Percentiles rank a stretch among this genome's conserved stretches.
These are phyloP conservation scores for Hypocreales sp. DNA, from an alignment of 2,329 filamentous ascomycete genomes.

Conservation along the genomic window DNA sequence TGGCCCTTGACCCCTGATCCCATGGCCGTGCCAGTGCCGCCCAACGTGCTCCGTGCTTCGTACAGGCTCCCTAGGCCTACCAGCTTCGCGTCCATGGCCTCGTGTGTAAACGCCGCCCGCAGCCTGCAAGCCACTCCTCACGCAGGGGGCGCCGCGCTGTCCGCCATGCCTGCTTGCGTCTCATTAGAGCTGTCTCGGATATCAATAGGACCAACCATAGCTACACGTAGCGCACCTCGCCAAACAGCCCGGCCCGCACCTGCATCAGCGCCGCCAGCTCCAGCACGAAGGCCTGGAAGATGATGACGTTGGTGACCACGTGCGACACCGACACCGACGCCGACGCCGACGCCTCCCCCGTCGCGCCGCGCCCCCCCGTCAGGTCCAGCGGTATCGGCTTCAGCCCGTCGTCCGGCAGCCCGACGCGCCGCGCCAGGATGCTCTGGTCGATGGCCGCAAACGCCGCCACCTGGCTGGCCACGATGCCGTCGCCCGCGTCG, in stretches of 20 bases:
- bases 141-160: too few relatives aligned
- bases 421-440: slow-evolving; percentile 39
- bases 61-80: too few relatives aligned
- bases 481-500: slow-evolving; percentile 14
- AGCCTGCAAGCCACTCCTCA: too few relatives aligned
- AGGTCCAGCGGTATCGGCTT: slow-evolving; percentile 28
- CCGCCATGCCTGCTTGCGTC: too few relatives aligned
- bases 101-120: too few relatives aligned
- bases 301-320: slow-evolving; percentile 63
- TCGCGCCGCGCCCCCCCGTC: slow-evolving; percentile 14
- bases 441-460: slow-evolving; percentile 50
- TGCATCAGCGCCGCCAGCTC: slow-evolving; percentile 64
- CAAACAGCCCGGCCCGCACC: slow-evolving; percentile 59
- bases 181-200: too few relatives aligned
- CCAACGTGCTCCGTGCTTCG: too few relatives aligned
- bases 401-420: slow-evolving; percentile 25
- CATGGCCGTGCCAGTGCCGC: too few relatives aligned
- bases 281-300: slow-evolving; percentile 66
- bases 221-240: slow-evolving; percentile 51
- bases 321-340: slow-evolving; percentile 52
- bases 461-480: slow-evolving; percentile 38
- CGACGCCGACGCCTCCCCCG: background rate
- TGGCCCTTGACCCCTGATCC: too few relatives aligned
- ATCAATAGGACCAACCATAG: too few relatives aligned
- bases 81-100: too few relatives aligned